These are phyloP conservation scores for Persicaria maculosa DNA, from an alignment of 148 eudicot species.

Conservation along the genomic window DNA sequence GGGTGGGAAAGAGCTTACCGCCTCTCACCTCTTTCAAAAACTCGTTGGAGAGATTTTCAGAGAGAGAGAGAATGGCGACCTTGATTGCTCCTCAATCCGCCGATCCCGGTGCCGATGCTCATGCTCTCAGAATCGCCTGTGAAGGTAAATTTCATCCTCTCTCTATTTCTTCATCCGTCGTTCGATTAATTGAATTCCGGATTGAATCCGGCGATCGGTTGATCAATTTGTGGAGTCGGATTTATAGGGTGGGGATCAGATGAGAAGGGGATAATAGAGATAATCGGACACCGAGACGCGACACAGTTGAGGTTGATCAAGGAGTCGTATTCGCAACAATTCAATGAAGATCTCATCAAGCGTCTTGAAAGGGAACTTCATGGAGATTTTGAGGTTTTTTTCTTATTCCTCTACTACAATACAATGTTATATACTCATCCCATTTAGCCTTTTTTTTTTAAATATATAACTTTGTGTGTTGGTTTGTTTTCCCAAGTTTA, in stretches of 20 bases:
- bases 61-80: conserved; percentile 8
- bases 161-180: neutral
- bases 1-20: neutral
- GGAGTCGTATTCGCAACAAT: conserved; percentile 36
- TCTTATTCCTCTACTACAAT: neutral
- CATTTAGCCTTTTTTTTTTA: too few species aligned
- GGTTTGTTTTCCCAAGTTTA: too few species aligned
- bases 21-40: neutral
- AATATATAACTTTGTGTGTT: too few species aligned
- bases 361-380: conserved; percentile 46
- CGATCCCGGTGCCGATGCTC: conserved; percentile 8
- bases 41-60: neutral
- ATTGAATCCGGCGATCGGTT: neutral
- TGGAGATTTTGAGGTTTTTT: conserved; percentile 44
- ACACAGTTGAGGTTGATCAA: conserved; percentile 40
- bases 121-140: conserved; percentile 3
- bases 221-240: neutral
- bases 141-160: conserved; percentile 5
- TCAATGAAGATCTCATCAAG: conserved; percentile 50
- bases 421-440: neutral
- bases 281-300: conserved; percentile 46
- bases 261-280: conserved; percentile 39
- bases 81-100: neutral
- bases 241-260: conserved; percentile 61
- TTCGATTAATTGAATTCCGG: neutral